Evolutionary conservation across 768 basidiomycete species (phyloP).

Genomic region (Lactarius sp.): DNA sequence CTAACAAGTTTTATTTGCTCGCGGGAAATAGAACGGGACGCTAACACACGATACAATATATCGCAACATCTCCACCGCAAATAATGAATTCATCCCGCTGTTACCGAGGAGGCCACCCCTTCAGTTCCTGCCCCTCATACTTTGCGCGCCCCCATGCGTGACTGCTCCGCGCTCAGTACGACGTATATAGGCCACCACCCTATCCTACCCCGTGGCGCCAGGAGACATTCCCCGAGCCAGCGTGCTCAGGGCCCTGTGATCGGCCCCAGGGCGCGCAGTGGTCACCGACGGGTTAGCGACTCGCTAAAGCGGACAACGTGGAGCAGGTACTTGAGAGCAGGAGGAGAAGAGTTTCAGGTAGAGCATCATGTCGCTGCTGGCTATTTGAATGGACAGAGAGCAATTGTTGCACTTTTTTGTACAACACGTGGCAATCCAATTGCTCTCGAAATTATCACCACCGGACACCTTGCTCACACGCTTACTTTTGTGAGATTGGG

Average conservation of each 20-base stretch:
- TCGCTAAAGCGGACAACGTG: background rate
- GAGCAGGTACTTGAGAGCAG: background rate
- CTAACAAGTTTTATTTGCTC: too few species aligned
- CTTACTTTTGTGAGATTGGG: background rate
- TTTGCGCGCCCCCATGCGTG: too few species aligned
- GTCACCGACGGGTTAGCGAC: background rate
- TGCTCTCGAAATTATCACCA: background rate
- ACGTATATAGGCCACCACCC: too few species aligned
- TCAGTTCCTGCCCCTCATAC: too few species aligned
- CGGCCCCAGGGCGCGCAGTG: background rate
- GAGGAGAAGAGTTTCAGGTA: background rate
- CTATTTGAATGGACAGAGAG: background rate
- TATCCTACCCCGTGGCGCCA: too few species aligned
- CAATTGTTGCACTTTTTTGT: conserved; percentile 6
- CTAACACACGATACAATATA: too few species aligned
- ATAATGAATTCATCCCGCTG: too few species aligned
- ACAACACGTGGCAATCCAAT: conserved; percentile 1
- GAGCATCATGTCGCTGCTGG: background rate
- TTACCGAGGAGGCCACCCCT: too few species aligned
- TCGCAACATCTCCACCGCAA: too few species aligned
- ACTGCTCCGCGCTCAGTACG: too few species aligned
- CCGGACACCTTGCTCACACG: background rate
- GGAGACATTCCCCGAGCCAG: too few species aligned
- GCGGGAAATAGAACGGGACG: too few species aligned
- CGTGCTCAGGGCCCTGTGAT: background rate